A percentile compares a stretch with the other conserved stretches of the same genome.
Conservation (phyloP, 768 basidiomycete genomes). For the Leucosporidium scottii region DNA sequence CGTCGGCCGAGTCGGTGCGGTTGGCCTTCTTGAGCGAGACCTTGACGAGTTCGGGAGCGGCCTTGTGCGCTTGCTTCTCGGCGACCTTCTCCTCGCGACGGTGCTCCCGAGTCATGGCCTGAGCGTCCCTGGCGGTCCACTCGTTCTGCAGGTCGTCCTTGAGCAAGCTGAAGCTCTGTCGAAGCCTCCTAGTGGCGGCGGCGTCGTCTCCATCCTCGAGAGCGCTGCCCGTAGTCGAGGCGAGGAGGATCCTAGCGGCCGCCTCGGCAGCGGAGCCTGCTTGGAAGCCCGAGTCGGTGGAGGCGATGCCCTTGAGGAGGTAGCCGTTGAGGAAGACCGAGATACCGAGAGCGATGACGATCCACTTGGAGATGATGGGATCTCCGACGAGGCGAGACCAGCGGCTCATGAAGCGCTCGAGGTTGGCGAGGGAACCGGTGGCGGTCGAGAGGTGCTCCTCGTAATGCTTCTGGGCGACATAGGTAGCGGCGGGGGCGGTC, state of each 20-base stretch:
- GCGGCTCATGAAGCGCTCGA: constrained; percentile 79
- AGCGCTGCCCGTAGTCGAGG: constrained; percentile 29
- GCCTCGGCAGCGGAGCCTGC: constrained; percentile 45
- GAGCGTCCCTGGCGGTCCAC: constrained; percentile 36
- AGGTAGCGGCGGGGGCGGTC: constrained; percentile 7
- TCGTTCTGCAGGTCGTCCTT: constrained; percentile 32
- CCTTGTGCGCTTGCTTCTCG: constrained; percentile 21
- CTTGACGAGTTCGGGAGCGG: constrained; percentile 27
- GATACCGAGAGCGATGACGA: constrained; percentile 76
- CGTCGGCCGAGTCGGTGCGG: not conserved
- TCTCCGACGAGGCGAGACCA: constrained; percentile 92
- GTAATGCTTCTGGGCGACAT: constrained; percentile 41
- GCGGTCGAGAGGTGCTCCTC: constrained; percentile 36
- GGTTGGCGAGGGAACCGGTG: constrained; percentile 32
- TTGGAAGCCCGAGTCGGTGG: constrained; percentile 42
- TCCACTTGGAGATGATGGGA: constrained; percentile 89
- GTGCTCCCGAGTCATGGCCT: constrained; percentile 32
- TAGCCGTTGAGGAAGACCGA: constrained; percentile 88
- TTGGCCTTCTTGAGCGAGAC: constrained; percentile 19
- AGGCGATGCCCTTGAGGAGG: constrained; percentile 62
- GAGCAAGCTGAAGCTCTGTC: constrained; percentile 27
- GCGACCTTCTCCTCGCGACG: constrained; percentile 22
- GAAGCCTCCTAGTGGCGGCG: constrained; percentile 13
- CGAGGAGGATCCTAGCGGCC: constrained; percentile 43
- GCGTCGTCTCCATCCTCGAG: constrained; percentile 14